These are phyloP conservation scores for Eustoma russellianum DNA, from an alignment of 257 asterid genomes.

Conservation along the genomic window DNA sequence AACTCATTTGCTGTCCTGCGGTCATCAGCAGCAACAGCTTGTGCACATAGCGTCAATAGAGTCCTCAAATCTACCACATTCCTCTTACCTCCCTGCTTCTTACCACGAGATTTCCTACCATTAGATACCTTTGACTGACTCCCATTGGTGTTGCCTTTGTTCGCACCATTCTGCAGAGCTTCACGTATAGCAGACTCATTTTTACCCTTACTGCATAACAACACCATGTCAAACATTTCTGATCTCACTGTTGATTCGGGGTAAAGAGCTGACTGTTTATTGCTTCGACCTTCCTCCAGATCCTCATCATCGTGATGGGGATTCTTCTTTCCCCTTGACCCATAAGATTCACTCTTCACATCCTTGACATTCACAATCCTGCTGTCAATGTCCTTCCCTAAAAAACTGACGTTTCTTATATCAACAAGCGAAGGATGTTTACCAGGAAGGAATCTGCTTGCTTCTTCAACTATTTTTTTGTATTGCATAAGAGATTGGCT, in stretches of 20 bases:
- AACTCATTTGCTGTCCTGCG: conserved; percentile 50
- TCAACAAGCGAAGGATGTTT: conserved; percentile 22
- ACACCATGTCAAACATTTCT: conserved; percentile 56
- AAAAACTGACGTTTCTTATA: conserved; percentile 12
- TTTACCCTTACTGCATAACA: conserved; percentile 61
- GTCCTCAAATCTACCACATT: conserved; percentile 62
- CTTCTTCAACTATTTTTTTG: conserved; percentile 56
- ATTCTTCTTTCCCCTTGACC: conserved; percentile 60
- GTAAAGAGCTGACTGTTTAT: conserved; percentile 56
- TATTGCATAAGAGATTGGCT: conserved; percentile 47
- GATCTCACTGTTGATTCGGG: conserved; percentile 47
- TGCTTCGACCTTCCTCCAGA: conserved; percentile 39
- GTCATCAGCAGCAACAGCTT: conserved; percentile 73
- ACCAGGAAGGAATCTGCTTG: conserved; percentile 51
- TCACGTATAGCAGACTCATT: conserved; percentile 61
- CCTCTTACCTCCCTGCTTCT: conserved; percentile 37
- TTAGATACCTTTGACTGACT: conserved; percentile 26
- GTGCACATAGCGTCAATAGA: conserved; percentile 61
- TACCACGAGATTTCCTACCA: conserved; percentile 40
- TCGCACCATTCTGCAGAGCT: conserved; percentile 39
- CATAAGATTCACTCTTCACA: conserved; percentile 22
- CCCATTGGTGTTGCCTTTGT: conserved; percentile 22
- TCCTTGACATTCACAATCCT: conserved; percentile 19
- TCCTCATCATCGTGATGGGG: conserved; percentile 27
- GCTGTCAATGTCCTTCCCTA: conserved; percentile 19